Evolutionary conservation across 192 early-diverging fungal species (phyloP).

Genomic region (Backusella westeae): DNA sequence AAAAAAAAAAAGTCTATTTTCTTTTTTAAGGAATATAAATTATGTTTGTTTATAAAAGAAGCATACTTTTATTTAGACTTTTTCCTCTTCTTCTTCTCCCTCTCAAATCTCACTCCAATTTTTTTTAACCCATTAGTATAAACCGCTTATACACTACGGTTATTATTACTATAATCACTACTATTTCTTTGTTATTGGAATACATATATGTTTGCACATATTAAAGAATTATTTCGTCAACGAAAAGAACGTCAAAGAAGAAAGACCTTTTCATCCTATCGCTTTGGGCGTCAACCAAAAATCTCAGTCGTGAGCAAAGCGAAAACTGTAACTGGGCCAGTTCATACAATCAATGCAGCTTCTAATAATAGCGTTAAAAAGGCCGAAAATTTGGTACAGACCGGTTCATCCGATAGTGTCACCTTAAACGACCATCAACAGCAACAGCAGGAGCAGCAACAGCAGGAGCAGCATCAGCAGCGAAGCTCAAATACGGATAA

Average conservation of each 20-base stretch:
- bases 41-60: not conserved
- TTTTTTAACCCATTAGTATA: not conserved
- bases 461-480: too few relatives aligned
- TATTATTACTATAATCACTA: not conserved
- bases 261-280: not conserved
- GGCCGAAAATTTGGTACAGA: not conserved
- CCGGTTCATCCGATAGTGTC: conserved; percentile 3
- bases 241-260: conserved; percentile 11
- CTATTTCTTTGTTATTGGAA: not conserved
- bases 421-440: not conserved
- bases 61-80: not conserved
- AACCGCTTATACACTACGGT: not conserved
- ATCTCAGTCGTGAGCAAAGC: not conserved
- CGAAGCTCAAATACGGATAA: conserved; percentile 7
- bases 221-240: conserved; percentile 14
- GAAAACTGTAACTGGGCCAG: not conserved
- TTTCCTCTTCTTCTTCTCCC: not conserved
- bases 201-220: conserved; percentile 1
- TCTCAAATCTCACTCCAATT: not conserved
- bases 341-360: not conserved
- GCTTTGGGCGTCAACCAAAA: not conserved
- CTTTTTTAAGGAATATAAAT: not conserved
- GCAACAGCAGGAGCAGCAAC: not conserved
- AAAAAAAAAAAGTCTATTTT: not conserved
- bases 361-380: conserved; percentile 1